Evolutionary conservation across 345 rosid genomes (phyloP), one percentile per base, ranked within the genome.

Genomic region (Zanthoxylum bungeanum): DNA sequence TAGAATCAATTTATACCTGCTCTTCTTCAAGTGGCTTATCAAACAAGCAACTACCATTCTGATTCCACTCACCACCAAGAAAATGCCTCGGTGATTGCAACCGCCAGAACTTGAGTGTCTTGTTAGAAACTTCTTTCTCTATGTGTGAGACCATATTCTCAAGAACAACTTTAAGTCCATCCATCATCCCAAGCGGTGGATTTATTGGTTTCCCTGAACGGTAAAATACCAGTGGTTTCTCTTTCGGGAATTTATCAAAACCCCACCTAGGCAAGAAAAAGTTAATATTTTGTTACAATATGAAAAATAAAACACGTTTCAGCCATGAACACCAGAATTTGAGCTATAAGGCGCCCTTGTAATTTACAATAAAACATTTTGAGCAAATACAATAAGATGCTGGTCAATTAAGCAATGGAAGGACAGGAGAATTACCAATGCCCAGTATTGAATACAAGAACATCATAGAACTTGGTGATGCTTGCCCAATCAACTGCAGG

Each of bases 51-150:
- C 94, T 92, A 16, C 99, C 98, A 39, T 95, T 95, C 70, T 84
- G 93, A 81, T 95, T 92, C 99, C 99, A 95, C 14, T 92, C 93
- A 36, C 99, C 96, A 7, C 94, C 98, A 27, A 79, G 77, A 68
- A 95, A 95, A 78, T 95, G 98, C 75, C 99, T 81, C 0, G 97
- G 98, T 10, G 99, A 95, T 74, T 95, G 98, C 82, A 92, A 79
- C 34, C 97, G 88, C 99, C 99, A 92, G 73, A 91, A 87, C 76
- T 89, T 92, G 63, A 92, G 83, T 3, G 89, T 87, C 73, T 82
- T 86, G 7, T 64, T 59, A 17, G 97, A 93, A 60, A 91, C 63
- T 67, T 84, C 78, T 67, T 73, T 85, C 47, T 89, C 77, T 79
- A 95, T 89, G 79, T 85, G 77, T 7, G 78, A 76, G 28, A 87